These are phyloP conservation scores for Amylostereum chailletii DNA, from an alignment of 1,284 basidiomycete species.

Conservation along the genomic window DNA sequence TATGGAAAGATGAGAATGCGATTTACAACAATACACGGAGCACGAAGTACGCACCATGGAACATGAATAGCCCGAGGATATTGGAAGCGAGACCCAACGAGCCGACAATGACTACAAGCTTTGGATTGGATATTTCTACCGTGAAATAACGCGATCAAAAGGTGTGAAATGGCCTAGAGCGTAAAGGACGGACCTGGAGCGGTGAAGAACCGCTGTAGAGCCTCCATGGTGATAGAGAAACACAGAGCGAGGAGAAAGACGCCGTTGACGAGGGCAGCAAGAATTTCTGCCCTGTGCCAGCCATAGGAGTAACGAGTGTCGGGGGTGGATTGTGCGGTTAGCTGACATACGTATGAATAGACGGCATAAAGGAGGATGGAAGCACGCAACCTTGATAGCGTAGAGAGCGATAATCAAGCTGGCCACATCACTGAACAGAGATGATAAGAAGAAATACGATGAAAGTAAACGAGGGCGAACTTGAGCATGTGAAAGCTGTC, in stretches of 20 bases:
- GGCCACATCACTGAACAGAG: slow-evolving; percentile 74
- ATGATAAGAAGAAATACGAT: slow-evolving; percentile 2
- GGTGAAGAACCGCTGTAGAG: slow-evolving; percentile 83
- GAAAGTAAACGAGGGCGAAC: slow-evolving; percentile 33
- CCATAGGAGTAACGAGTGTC: slow-evolving; percentile 79
- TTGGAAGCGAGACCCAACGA: slow-evolving; percentile 87
- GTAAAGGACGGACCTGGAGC: slow-evolving; percentile 53
- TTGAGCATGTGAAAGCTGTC: slow-evolving; percentile 99
- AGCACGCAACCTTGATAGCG: slow-evolving; percentile 73
- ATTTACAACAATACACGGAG: slow-evolving; percentile 2
- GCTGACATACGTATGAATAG: slow-evolving; percentile 25
- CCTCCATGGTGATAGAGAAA: slow-evolving; percentile 93
- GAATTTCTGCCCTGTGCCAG: slow-evolving; percentile 98
- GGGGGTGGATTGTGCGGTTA: slow-evolving; percentile 46
- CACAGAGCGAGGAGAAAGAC: slow-evolving; percentile 95
- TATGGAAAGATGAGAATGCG: slow-evolving; percentile 19
- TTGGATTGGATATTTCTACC: slow-evolving; percentile 85
- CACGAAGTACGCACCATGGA: slow-evolving; percentile 65
- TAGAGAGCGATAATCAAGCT: slow-evolving; percentile 93
- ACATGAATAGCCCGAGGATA: slow-evolving; percentile 88
- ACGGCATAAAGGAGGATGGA: slow-evolving; percentile 5
- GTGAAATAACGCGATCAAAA: background rate
- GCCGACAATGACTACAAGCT: slow-evolving; percentile 87
- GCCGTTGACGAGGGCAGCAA: slow-evolving; percentile 92
- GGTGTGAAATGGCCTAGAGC: background rate